phyloP scores from a whole-genome alignment of 2,329 filamentous ascomycete genomes.

The Chrysoporthe austroafricana region DNA sequence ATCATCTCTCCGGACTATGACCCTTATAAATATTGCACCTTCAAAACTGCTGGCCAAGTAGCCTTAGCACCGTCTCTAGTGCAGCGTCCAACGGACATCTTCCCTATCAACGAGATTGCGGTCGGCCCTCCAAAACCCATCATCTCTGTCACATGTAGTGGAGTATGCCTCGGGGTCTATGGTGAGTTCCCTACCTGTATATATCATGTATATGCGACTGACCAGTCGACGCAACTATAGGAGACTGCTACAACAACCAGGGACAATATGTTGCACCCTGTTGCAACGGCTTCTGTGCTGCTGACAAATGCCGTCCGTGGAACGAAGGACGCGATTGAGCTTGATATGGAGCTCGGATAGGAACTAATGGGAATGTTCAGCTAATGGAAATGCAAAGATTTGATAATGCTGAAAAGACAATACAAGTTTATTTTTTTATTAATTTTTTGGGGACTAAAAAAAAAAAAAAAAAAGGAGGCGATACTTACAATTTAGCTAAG shows the following conservation, averaged over 20 bases:
- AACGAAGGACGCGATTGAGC: neutral
- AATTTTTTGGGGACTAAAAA: neutral
- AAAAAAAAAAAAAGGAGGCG: too few relatives aligned
- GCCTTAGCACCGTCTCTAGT: constrained; percentile 13
- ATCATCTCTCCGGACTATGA: constrained; percentile 19
- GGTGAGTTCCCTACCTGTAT: neutral
- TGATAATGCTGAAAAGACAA: neutral
- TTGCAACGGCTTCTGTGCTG: constrained; percentile 28
- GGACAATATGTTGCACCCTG: constrained; percentile 12
- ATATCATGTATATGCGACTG: neutral
- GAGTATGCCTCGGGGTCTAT: constrained; percentile 17
- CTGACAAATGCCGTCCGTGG: constrained; percentile 20
- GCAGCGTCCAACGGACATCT: constrained; percentile 18
- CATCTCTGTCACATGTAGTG: constrained; percentile 20
- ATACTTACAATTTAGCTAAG: neutral
- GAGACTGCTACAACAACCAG: constrained; percentile 11
- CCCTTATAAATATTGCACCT: constrained; percentile 15
- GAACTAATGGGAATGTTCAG: too few relatives aligned
- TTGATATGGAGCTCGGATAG: too few relatives aligned
- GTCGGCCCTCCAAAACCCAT: constrained; percentile 22
- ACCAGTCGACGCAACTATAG: neutral
- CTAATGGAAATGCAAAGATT: neutral
- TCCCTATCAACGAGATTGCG: constrained; percentile 23
- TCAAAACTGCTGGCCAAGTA: constrained; percentile 17
- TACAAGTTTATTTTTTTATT: neutral